These are phyloP conservation scores for Millerozyma miso DNA, from an alignment of 805 yeast species.

Conservation along the genomic window DNA sequence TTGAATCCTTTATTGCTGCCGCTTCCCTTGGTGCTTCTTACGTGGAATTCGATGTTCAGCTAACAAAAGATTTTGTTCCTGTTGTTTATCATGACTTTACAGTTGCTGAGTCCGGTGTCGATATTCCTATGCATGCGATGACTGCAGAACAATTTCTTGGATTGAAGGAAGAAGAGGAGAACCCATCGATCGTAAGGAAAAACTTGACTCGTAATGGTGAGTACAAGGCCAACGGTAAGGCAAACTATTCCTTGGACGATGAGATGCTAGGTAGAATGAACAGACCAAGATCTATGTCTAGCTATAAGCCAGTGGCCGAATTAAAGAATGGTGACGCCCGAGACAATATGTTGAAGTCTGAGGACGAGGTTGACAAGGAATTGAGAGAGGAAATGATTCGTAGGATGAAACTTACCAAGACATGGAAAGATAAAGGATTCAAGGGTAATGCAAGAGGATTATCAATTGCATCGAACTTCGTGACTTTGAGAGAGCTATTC, in stretches of 20 bases:
- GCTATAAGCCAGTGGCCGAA: slow-evolving; percentile 32
- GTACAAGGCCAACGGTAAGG: slow-evolving; percentile 4
- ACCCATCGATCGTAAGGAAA: slow-evolving; percentile 4
- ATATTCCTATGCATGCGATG: slow-evolving; percentile 90
- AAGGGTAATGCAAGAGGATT: slow-evolving; percentile 92
- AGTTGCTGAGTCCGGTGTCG: slow-evolving; percentile 94
- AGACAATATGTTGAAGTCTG: slow-evolving; percentile 10
- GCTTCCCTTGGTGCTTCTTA: slow-evolving; percentile 95
- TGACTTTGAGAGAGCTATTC: slow-evolving; percentile 81
- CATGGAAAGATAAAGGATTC: slow-evolving; percentile 79
- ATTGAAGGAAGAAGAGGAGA: slow-evolving; percentile 29
- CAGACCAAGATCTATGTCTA: slow-evolving; percentile 38
- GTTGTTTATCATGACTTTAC: slow-evolving; percentile 92
- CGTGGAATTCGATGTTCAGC: slow-evolving; percentile 94
- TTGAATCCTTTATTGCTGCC: slow-evolving; percentile 92
- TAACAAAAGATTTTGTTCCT: slow-evolving; percentile 87
- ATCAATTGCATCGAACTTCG: slow-evolving; percentile 87
- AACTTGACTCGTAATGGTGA: slow-evolving; percentile 11
- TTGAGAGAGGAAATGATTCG: slow-evolving; percentile 40
- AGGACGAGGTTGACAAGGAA: slow-evolving; percentile 37
- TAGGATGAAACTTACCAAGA: slow-evolving; percentile 81
- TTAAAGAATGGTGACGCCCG: slow-evolving; percentile 11
- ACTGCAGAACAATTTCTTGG: slow-evolving; percentile 85
- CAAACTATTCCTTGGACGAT: slow-evolving; percentile 31
- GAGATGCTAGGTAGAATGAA: slow-evolving; percentile 28